phyloP scores from a whole-genome alignment of 495 filamentous ascomycete species.

The Penicillium chermesinum region DNA sequence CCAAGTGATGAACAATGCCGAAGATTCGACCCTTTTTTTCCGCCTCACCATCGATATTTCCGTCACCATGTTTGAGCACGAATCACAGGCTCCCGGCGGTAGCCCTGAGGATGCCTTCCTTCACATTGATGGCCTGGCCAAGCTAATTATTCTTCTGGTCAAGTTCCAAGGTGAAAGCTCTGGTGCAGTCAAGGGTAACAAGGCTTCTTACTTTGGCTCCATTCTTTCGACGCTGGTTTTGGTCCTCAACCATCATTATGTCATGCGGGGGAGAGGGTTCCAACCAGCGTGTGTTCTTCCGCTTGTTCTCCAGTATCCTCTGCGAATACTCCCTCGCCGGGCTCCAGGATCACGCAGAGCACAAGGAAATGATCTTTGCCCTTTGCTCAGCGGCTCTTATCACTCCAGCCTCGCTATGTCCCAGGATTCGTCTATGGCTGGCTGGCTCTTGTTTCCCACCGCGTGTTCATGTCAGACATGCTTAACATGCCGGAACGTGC shows the following conservation, averaged over 20 bases:
- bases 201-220: constrained; percentile 64
- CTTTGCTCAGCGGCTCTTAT: constrained; percentile 68
- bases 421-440: constrained; percentile 81
- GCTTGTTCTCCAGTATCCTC: constrained; percentile 80
- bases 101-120: constrained; percentile 66
- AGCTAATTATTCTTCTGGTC: constrained; percentile 70
- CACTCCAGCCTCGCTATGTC: constrained; percentile 68
- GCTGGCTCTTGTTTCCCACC: constrained; percentile 76
- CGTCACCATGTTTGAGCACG: constrained; percentile 68
- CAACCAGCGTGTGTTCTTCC: constrained; percentile 85
- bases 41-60: constrained; percentile 77
- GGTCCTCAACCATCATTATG: constrained; percentile 78
- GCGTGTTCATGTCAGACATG: constrained; percentile 78
- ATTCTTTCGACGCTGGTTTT: constrained; percentile 71
- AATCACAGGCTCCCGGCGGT: constrained; percentile 51
- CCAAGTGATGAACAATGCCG: constrained; percentile 61
- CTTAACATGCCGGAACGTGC: constrained; percentile 61
- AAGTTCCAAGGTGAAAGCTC: constrained; percentile 58
- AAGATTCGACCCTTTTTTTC: constrained; percentile 73
- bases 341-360: constrained; percentile 48
- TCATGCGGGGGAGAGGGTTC: constrained; percentile 75
- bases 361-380: constrained; percentile 65
- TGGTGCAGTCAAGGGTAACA: constrained; percentile 53
- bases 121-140: constrained; percentile 80
- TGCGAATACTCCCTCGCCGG: constrained; percentile 55